Evolutionary conservation across 1,284 basidiomycete species (phyloP).

Genomic region (Sphagnurus paluster): DNA sequence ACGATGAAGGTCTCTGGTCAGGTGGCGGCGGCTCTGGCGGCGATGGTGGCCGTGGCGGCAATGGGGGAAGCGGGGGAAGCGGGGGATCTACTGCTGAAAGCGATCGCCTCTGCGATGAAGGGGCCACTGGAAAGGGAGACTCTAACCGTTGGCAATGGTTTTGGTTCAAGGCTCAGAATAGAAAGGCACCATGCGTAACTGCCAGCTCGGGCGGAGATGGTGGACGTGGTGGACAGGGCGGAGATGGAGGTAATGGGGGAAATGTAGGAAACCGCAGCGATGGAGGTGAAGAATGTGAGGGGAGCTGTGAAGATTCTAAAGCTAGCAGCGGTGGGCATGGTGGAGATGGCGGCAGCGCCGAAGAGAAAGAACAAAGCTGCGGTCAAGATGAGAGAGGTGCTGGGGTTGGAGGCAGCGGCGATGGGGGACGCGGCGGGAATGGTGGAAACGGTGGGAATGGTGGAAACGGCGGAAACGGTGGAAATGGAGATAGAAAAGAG

Average conservation of each 20-base stretch:
- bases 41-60: not conserved
- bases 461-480: not conserved
- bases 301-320: not conserved
- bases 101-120: no score
- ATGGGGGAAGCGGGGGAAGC: not conserved
- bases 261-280: not conserved
- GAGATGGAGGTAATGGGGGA: not conserved
- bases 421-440: not conserved
- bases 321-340: no score
- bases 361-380: no score
- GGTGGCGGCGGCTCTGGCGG: not conserved
- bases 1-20: not conserved
- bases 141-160: no score
- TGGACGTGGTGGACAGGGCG: not conserved
- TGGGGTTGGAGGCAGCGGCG: not conserved
- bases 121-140: not conserved
- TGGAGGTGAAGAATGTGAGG: not conserved
- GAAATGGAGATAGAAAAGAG: not conserved
- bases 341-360: no score
- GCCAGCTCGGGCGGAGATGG: slow-evolving; percentile 1
- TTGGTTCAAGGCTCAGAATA: not conserved
- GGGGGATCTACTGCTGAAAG: no score
- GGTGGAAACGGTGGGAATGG: slow-evolving; percentile 2
- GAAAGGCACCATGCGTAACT: no score
- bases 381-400: no score